A percentile compares a stretch with the other conserved stretches of the same genome.
Conservation (phyloP, 208 protist species). For the Acanthamoeba castellanii region DNA sequence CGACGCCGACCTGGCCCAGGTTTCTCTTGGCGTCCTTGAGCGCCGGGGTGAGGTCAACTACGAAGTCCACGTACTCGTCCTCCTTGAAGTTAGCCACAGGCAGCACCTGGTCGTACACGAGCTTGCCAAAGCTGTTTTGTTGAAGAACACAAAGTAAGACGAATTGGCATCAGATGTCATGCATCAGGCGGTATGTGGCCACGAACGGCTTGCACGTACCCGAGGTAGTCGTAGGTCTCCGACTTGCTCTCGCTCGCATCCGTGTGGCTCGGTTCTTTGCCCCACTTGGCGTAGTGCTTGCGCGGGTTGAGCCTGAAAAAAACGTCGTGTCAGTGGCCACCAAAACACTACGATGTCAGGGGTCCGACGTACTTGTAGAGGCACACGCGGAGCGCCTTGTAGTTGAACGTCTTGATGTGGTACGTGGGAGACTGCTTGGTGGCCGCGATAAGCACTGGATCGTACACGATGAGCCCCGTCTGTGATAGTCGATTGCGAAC, state of each 20-base stretch:
- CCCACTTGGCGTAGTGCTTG: conserved; percentile 70
- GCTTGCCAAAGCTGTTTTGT: conserved; percentile 53
- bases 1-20: conserved; percentile 62
- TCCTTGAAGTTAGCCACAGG: conserved; percentile 62
- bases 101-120: conserved; percentile 61
- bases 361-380: conserved; percentile 50
- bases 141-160: not conserved
- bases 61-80: conserved; percentile 69
- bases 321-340: not conserved
- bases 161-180: not conserved
- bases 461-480: conserved; percentile 69
- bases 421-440: conserved; percentile 61
- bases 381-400: conserved; percentile 74
- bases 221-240: conserved; percentile 70
- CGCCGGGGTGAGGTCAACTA: conserved; percentile 61
- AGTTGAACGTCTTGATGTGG: conserved; percentile 73
- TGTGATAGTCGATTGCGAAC: not conserved
- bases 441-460: conserved; percentile 51
- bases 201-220: not conserved
- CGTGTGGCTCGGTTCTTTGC: conserved; percentile 39
- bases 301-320: conserved; percentile 43
- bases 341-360: not conserved
- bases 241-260: conserved; percentile 55
- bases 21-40: conserved; percentile 53
- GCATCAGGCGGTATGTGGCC: not conserved